A percentile compares a stretch with the other conserved stretches of the same genome.
Conservation (phyloP, 768 basidiomycete species). For the Collybia nuda region DNA sequence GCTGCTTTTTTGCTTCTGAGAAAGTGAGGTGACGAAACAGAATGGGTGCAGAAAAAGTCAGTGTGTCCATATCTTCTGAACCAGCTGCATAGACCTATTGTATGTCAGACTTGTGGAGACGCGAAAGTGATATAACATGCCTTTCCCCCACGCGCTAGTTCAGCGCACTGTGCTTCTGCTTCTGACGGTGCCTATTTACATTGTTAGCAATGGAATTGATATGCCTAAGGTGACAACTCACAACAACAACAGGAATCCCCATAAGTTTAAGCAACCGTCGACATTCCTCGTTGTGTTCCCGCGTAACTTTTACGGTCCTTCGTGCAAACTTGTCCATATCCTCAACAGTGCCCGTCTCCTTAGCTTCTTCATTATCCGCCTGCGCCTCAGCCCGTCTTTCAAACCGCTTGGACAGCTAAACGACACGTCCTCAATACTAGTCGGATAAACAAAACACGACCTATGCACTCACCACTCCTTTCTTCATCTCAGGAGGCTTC, state of each 20-base stretch:
- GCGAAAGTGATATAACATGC: constrained; percentile 32
- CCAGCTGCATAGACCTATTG: constrained; percentile 92
- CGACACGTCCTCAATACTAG: constrained; percentile 1
- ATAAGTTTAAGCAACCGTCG: constrained; percentile 83
- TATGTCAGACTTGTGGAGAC: background rate
- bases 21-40: constrained; percentile 96
- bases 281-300: constrained; percentile 96
- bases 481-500: constrained; percentile 96
- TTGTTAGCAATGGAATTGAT: constrained; percentile 1
- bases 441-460: background rate
- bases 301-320: constrained; percentile 92
- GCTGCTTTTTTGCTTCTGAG: constrained; percentile 95
- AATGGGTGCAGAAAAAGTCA: constrained; percentile 92
- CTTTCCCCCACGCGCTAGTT: constrained; percentile 94
- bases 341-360: constrained; percentile 92
- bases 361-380: constrained; percentile 93
- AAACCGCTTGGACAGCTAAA: constrained; percentile 93
- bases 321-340: constrained; percentile 90
- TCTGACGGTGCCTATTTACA: constrained; percentile 86
- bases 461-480: constrained; percentile 78
- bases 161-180: constrained; percentile 98
- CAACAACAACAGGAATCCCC: constrained; percentile 96
- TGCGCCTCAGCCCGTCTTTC: constrained; percentile 90
- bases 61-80: constrained; percentile 99
- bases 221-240: constrained; percentile 32